Evolutionary conservation across 306 rosid species (phyloP).

Genomic region (barrel medic (Medicago truncatula)): MtrunA17r5.0-ANR NC_053045.1:38647501-38648000

Average conservation of each 20-base stretch:
- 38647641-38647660: neutral
- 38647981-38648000: conserved; percentile 5
- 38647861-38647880: conserved; percentile 17
- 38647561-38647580: neutral
- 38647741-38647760: conserved; percentile 61
- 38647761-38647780: conserved; percentile 68
- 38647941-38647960: conserved; percentile 5
- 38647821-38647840: conserved; percentile 68
- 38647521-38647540: neutral
- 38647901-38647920: conserved; percentile 11
- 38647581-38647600: neutral
- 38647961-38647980: conserved; percentile 14
- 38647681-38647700: neutral
- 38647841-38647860: conserved; percentile 10
- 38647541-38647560: neutral
- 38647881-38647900: conserved; percentile 5
- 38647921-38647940: conserved; percentile 6
- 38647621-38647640: neutral
- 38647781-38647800: conserved; percentile 68
- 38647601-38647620: neutral
- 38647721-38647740: conserved; percentile 28
- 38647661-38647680: neutral
- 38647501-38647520: neutral
- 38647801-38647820: conserved; percentile 66
- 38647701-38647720: neutral